These are phyloP conservation scores for Podosphaera aphanis DNA, from an alignment of 2,329 filamentous ascomycete species.

Conservation along the genomic window DNA sequence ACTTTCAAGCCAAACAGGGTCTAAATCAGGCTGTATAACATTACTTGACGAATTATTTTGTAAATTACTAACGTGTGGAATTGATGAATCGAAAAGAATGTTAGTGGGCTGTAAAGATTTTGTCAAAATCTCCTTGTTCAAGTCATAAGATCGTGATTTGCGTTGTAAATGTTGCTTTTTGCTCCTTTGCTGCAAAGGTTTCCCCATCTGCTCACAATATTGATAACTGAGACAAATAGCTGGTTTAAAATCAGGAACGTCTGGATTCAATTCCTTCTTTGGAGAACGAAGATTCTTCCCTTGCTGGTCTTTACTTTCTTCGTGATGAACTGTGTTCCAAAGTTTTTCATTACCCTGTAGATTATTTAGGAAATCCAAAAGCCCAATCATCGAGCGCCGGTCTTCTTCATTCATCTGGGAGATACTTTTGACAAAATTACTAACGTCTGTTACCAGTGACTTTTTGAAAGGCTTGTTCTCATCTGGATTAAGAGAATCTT, in stretches of 20 bases:
- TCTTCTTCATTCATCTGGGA: slow-evolving; percentile 6
- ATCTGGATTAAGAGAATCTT: no score
- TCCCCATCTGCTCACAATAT: no score
- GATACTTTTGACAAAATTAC: slow-evolving; percentile 5
- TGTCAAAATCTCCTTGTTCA: no score
- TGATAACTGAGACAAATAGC: background rate
- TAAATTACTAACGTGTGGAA: no score
- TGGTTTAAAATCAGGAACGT: background rate
- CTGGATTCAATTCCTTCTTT: background rate
- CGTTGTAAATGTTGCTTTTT: no score
- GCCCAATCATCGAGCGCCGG: slow-evolving; percentile 4
- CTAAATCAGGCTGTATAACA: no score
- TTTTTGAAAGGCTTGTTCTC: background rate
- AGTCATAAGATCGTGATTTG: no score
- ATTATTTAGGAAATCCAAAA: slow-evolving; percentile 8
- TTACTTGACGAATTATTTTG: no score
- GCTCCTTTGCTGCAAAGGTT: no score
- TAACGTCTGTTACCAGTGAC: background rate
- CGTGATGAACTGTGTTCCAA: background rate
- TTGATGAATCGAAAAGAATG: no score
- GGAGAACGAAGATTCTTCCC: background rate
- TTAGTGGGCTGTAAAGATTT: no score
- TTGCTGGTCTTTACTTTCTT: background rate
- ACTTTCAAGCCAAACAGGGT: no score
- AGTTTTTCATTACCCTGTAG: slow-evolving; percentile 3